Base-by-base conservation (phyloP, 345 rosid genomes). In the Lepidium aucheri region DNA sequence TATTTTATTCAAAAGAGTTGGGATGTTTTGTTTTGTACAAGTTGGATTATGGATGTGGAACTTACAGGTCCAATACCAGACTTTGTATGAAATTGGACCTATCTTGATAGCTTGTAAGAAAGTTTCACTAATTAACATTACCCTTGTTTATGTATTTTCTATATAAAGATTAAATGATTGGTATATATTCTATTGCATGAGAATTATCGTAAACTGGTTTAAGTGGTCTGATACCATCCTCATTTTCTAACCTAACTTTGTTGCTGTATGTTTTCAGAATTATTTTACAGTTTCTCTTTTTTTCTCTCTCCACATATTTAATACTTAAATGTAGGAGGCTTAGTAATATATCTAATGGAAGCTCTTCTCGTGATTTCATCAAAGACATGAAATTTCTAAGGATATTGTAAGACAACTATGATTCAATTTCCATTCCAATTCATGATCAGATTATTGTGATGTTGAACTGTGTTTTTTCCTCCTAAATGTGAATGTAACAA, bases 311-410 rank as follows among this genome's bases (percentile, higher is more conserved):
- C 14, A 30, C 3, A 9, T 53, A 22, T 26, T 53, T 26, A 13
- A 10, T 28, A 54, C 26, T 35, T 28, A 0, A 28, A 28, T 28
- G 32, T 28, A 28, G 32, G 32, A 28, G 32, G 74, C 78, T 86
- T 72, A 67, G 85, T 20, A 86, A 75, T 75, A 65, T 86, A 50
- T 62, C 83, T 20, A 81, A 84, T 68, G 81, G 78, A 47, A 71
- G 67, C 65, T 79, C 81, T 32, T 63, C 87, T 8, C 52, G 83
- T 56, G 76, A 55, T 45, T 83, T 85, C 63, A 65, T 85, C 3
- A 67, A 36, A 47, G 15, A 73, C 53, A 65, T 85, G 84, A 81
- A 45, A 49, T 79, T 81, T 32, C 74, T 85, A 30, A 67, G 28
- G 0, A 28, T 6, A 28, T 28, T 28, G 32, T 28, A 28, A 5